Conservation (phyloP, 1,284 basidiomycete species). For the Cryptococcus sp. region DNA sequence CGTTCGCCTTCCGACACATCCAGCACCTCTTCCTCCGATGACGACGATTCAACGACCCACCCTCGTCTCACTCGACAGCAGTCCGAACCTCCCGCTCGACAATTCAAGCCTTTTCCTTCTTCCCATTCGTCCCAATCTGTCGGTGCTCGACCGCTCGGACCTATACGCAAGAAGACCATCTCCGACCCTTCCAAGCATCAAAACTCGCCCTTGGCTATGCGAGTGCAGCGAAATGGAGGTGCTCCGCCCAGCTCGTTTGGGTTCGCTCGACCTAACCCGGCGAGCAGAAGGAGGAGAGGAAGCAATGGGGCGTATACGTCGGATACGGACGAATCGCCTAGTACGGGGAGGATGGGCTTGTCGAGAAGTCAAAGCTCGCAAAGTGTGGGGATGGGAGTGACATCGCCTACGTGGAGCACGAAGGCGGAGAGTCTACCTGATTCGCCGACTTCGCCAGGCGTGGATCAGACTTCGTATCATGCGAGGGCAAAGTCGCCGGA, state of each 20-base stretch:
- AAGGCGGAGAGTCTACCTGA: constrained; percentile 12
- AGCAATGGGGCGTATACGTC: constrained; percentile 12
- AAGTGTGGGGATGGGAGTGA: not conserved
- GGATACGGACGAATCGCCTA: constrained; percentile 9
- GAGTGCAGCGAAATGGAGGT: constrained; percentile 14
- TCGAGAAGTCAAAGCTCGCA: constrained; percentile 6
- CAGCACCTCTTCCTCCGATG: constrained; percentile 24
- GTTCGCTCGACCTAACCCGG: constrained; percentile 32
- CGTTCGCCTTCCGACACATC: constrained; percentile 39
- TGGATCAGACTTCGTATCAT: constrained; percentile 35
- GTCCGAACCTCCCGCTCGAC: constrained; percentile 15
- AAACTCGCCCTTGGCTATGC: constrained; percentile 25
- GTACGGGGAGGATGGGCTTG: not conserved
- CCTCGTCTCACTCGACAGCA: constrained; percentile 15
- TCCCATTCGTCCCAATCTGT: constrained; percentile 3
- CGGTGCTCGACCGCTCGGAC: constrained; percentile 8
- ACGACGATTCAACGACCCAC: constrained; percentile 10
- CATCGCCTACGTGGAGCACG: constrained; percentile 11
- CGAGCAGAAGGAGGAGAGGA: constrained; percentile 26
- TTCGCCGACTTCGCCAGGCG: constrained; percentile 22
- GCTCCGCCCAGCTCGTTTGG: constrained; percentile 24
- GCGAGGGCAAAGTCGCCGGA: constrained; percentile 27
- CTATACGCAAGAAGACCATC: constrained; percentile 25
- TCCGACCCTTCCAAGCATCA: constrained; percentile 20
- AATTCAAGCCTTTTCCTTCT: constrained; percentile 4